Evolutionary conservation across 2,329 filamentous ascomycete species (phyloP).

Genomic region (Fusarium tupiense): DNA sequence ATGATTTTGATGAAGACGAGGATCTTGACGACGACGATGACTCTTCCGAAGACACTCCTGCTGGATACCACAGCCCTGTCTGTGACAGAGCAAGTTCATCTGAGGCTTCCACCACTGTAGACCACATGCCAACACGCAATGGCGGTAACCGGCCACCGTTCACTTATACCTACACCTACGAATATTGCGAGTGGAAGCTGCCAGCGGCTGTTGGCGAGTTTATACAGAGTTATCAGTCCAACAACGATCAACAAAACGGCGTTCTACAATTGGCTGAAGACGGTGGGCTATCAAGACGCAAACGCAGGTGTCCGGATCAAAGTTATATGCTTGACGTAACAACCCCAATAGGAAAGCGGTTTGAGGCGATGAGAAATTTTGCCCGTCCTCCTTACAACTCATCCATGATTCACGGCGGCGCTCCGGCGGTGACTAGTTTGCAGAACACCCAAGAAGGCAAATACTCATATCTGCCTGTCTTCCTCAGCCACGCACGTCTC

Average conservation of each 20-base stretch:
- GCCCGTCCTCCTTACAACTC: neutral
- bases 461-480: conserved; percentile 24
- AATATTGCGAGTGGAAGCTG: conserved; percentile 1
- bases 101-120: conserved; percentile 17
- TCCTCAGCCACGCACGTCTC: conserved; percentile 37
- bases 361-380: conserved; percentile 28
- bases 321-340: neutral
- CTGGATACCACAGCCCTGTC: neutral
- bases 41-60: neutral
- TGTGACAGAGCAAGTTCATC: neutral
- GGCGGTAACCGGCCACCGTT: neutral
- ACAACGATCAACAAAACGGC: neutral
- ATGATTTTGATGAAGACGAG: neutral
- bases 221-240: neutral
- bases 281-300: neutral
- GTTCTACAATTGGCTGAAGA: neutral
- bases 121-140: neutral
- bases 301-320: conserved; percentile 6
- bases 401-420: neutral
- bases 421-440: neutral
- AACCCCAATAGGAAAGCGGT: conserved; percentile 11
- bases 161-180: neutral
- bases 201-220: conserved; percentile 13
- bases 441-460: neutral
- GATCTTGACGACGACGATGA: neutral